Base-by-base conservation (phyloP, 1,284 basidiomycete species). In the Boletus semigastroideus region DNA sequence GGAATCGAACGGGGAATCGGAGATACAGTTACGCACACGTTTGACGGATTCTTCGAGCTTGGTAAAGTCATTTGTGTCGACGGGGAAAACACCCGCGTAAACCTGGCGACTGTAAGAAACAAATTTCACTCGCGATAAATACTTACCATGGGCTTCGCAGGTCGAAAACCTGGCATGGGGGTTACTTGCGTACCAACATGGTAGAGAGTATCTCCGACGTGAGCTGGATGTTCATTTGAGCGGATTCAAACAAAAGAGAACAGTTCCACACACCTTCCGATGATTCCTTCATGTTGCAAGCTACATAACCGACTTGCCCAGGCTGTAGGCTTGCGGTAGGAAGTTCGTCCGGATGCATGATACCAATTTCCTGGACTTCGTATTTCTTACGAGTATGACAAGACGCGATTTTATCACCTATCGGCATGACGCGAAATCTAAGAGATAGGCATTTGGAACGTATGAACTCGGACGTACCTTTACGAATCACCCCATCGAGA, bases 231-330 rank as follows among this genome's bases (percentile, higher is more conserved):
- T 31, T 31, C 7, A 52, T 56, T 8, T 68, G 60, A 52, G 38
- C 17, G 13, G 43, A 28, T n/a, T 38, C 31, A 7, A n/a, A n/a
- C 12, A 37, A 42, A 20, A 22, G 28, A 31, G 13, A 3, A 13
- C 1, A 45, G 8, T 9, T 25, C 4, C 17, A 40, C 39, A 4
- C 49, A 93, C 94, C 95, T 77, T 99, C 96, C n/a, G 87, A 85
- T 14, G 92, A 92, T 63, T 98, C 90, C 70, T 98, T 99, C 96
- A 99, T 99, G 65, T 94, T 98, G 71, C 94, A 98, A 2, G 92
- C 81, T 51, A 90, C 82, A 67, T 84, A 94, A 28, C 94, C 94
- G 16, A 98, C 95, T 74, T 98, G 95, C 4, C 94, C 94, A 44
- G 92, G 86, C 46, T 81, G 78, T 48, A 98, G 72, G 42, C 80